phyloP scores from a whole-genome alignment of 2,329 filamentous ascomycete genomes.

The Chaetomiaceae sp. region DNA sequence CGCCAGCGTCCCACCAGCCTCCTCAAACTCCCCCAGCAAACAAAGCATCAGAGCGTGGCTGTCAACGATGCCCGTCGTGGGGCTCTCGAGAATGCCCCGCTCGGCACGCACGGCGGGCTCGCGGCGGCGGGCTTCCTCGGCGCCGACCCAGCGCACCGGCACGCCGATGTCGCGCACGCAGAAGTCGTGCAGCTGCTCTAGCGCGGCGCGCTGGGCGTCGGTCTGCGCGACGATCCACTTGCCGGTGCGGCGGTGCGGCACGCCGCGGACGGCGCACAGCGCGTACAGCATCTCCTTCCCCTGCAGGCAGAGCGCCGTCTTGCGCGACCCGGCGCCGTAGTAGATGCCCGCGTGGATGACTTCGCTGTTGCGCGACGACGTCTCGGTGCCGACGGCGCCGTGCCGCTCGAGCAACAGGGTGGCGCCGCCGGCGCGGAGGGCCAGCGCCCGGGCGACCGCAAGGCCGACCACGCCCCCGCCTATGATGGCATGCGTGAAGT shows the following conservation, averaged over 20 bases:
- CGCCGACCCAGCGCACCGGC: slow-evolving; percentile 63
- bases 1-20: slow-evolving; percentile 67
- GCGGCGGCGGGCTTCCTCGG: slow-evolving; percentile 52
- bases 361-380: slow-evolving; percentile 85
- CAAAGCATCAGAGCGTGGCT: slow-evolving; percentile 78
- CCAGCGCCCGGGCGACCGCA: slow-evolving; percentile 67
- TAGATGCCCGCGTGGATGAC: slow-evolving; percentile 96
- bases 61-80: slow-evolving; percentile 85
- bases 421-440: slow-evolving; percentile 47
- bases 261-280: slow-evolving; percentile 60
- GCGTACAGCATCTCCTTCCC: slow-evolving; percentile 74
- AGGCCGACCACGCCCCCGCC: slow-evolving; percentile 68
- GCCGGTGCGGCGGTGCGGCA: slow-evolving; percentile 69
- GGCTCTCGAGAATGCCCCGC: slow-evolving; percentile 72
- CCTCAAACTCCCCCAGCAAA: slow-evolving; percentile 70
- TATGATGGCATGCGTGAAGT: slow-evolving; percentile 37
- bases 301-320: slow-evolving; percentile 73
- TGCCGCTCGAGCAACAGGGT: slow-evolving; percentile 81
- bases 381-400: slow-evolving; percentile 70
- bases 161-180: slow-evolving; percentile 44
- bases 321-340: slow-evolving; percentile 70
- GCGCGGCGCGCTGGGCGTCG: slow-evolving; percentile 58
- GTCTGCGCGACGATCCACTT: slow-evolving; percentile 96
- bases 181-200: slow-evolving; percentile 44
- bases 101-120: slow-evolving; percentile 73